Percentiles rank a stretch among this genome's conserved stretches.
These are phyloP conservation scores for Phytophthora idaei DNA, from an alignment of 352 stramenopile species.

Conservation along the genomic window DNA sequence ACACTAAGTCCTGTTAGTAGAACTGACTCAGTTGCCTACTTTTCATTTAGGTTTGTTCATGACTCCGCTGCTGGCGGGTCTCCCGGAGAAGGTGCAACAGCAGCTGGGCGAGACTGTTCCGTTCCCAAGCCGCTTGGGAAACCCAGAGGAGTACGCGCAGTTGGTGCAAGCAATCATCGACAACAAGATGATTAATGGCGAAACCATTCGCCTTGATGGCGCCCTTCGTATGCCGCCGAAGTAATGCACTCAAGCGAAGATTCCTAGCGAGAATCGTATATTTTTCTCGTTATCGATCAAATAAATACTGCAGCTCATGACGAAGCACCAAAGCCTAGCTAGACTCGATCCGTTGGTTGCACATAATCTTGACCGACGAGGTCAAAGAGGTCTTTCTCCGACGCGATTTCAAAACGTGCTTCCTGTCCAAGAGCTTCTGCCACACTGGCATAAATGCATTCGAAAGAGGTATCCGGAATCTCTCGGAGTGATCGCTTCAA, in stretches of 20 bases:
- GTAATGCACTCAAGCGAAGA: constrained; percentile 39
- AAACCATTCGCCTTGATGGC: constrained; percentile 97
- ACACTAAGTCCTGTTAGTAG: background rate
- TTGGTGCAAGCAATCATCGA: constrained; percentile 96
- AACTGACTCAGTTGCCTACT: background rate
- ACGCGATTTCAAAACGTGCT: constrained; percentile 43
- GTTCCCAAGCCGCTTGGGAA: constrained; percentile 95
- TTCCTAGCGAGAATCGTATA: background rate
- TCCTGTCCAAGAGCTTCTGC: constrained; percentile 39
- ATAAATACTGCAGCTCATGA: constrained; percentile 37
- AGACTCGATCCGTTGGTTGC: constrained; percentile 49
- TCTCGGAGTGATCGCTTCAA: constrained; percentile 52
- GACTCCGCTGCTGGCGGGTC: constrained; percentile 95
- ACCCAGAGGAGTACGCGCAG: constrained; percentile 95
- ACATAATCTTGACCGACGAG: constrained; percentile 55
- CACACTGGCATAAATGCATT: constrained; percentile 50
- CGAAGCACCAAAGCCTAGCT: background rate
- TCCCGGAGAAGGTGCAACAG: constrained; percentile 95
- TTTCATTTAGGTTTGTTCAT: constrained; percentile 91
- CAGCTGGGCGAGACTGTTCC: constrained; percentile 94
- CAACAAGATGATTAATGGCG: constrained; percentile 99
- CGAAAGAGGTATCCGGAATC: constrained; percentile 58
- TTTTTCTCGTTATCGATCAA: constrained; percentile 14
- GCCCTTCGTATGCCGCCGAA: constrained; percentile 95
- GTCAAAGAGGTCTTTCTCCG: constrained; percentile 70